Conservation (phyloP, 257 asterid species). For the Solanum pennellii region DNA sequence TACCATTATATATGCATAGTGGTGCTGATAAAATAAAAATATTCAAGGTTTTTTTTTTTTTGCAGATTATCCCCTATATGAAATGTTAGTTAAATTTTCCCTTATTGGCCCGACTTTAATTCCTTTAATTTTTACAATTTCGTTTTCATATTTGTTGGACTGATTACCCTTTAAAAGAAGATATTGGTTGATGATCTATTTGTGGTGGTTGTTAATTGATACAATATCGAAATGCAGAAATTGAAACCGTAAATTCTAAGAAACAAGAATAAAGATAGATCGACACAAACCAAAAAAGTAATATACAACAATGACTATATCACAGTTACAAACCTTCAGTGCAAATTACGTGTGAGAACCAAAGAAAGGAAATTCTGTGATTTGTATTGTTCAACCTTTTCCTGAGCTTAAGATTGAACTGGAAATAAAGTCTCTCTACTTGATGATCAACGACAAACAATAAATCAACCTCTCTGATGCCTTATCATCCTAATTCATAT, state of each 20-base stretch:
- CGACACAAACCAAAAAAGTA: not conserved
- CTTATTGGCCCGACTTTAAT: not conserved
- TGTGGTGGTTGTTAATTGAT: not conserved
- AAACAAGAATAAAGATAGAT: not conserved
- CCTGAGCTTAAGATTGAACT: not conserved
- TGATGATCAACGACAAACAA: not conserved
- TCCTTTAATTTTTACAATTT: not conserved
- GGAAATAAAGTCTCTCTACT: not conserved
- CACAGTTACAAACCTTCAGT: not conserved
- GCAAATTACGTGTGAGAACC: not conserved
- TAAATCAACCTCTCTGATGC: not conserved
- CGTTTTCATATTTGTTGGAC: not conserved
- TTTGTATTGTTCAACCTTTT: not conserved
- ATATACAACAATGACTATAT: not conserved
- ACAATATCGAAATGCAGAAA: not conserved
- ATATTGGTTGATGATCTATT: not conserved
- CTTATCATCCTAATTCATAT: not conserved
- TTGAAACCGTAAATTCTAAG: not conserved
- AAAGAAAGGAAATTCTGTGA: not conserved
- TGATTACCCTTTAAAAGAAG: not conserved
- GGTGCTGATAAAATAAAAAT: not conserved
- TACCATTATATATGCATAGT: not conserved
- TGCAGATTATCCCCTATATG: not conserved
- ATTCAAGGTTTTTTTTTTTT: not conserved
- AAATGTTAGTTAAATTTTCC: not conserved